A percentile compares a stretch with the other conserved stretches of the same genome.
phyloP scores from a whole-genome alignment of 1,284 basidiomycete species.

The Cutaneotrichosporon sp. region DNA sequence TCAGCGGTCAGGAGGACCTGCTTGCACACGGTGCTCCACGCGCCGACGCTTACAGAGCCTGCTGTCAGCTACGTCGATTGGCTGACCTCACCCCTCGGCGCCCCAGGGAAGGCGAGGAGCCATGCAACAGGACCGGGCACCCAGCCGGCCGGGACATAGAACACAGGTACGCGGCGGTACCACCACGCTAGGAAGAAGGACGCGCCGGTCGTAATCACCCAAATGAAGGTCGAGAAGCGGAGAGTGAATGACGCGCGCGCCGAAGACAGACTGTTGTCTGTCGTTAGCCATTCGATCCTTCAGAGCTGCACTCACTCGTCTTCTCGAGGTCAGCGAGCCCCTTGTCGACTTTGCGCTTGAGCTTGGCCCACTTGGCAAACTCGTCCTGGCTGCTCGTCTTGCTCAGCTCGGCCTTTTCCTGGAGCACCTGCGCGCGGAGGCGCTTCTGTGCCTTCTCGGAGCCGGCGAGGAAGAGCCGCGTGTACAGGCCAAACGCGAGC shows the following conservation, averaged over 20 bases:
- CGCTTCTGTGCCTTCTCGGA: conserved; percentile 61
- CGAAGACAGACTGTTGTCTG: conserved; percentile 69
- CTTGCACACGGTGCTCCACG: conserved; percentile 87
- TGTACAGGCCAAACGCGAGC: conserved; percentile 68
- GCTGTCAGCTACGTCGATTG: conserved; percentile 10
- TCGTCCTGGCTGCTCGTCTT: conserved; percentile 94
- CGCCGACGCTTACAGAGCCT: conserved; percentile 83
- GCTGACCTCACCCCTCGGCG: conserved; percentile 41
- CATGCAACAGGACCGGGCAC: conserved; percentile 72
- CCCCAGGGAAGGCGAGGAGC: conserved; percentile 61
- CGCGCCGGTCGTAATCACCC: conserved; percentile 77
- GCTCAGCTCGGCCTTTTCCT: conserved; percentile 78
- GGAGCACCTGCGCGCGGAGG: conserved; percentile 74
- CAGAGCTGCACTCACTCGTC: conserved; percentile 64
- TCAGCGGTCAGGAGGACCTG: conserved; percentile 71
- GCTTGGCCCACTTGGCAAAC: conserved; percentile 97
- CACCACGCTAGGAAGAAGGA: conserved; percentile 83
- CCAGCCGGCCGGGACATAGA: conserved; percentile 86
- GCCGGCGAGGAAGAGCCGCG: conserved; percentile 63
- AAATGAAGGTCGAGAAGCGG: conserved; percentile 71
- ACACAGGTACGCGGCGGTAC: conserved; percentile 82
- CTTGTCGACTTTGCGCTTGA: conserved; percentile 88
- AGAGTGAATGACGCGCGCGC: conserved; percentile 67
- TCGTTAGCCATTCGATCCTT: background rate
- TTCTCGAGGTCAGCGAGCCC: conserved; percentile 89